Percentiles rank a stretch among this genome's conserved stretches.
Evolutionary conservation across 257 asterid species (phyloP).

Genomic region (Prunella vulgaris): DNA sequence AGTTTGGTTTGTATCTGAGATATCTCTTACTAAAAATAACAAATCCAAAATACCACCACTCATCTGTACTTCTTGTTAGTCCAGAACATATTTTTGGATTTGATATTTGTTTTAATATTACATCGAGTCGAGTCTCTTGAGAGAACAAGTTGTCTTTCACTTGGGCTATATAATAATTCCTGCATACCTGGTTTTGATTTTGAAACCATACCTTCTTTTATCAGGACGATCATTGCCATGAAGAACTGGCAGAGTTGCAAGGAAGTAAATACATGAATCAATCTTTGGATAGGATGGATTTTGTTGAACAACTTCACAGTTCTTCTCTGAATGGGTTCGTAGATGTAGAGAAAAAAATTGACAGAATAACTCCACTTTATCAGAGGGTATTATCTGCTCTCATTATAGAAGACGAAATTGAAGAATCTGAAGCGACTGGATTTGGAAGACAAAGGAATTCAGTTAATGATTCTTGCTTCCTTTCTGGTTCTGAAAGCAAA

Average conservation of each 20-base stretch:
- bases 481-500: conserved; percentile 39
- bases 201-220: conserved; percentile 16
- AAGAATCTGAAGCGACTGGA: conserved; percentile 72
- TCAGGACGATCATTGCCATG: conserved; percentile 49
- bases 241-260: conserved; percentile 37
- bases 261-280: conserved; percentile 37
- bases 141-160: neutral
- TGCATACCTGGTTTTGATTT: conserved; percentile 18
- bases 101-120: conserved; percentile 8
- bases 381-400: conserved; percentile 93
- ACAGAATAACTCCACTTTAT: conserved; percentile 59
- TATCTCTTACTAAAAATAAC: neutral
- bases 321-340: conserved; percentile 40
- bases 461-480: conserved; percentile 37
- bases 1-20: conserved; percentile 23
- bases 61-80: neutral
- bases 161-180: neutral
- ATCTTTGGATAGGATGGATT: conserved; percentile 35
- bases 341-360: conserved; percentile 39
- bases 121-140: neutral
- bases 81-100: neutral
- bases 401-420: conserved; percentile 70
- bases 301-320: conserved; percentile 45
- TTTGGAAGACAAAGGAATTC: conserved; percentile 45
- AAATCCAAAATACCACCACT: neutral